Evolutionary conservation across 257 asterid genomes (phyloP).

Genomic region (Voacanga thouarsii): DNA sequence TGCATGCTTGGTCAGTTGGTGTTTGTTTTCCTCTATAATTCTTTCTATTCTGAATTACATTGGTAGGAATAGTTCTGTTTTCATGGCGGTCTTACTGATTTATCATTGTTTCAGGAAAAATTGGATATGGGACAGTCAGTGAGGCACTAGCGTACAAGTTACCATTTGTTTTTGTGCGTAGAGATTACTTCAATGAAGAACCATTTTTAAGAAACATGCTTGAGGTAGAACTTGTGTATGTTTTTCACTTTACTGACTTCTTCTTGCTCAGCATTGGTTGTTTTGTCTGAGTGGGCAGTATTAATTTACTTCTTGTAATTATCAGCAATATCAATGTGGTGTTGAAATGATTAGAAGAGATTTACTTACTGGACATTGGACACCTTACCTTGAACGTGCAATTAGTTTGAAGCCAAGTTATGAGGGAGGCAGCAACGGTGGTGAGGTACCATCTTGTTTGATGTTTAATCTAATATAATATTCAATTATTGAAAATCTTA

Average conservation of each 20-base stretch:
- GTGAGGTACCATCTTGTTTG: conserved; percentile 55
- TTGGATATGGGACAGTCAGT: conserved; percentile 96
- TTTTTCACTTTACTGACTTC: neutral
- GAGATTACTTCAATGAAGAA: conserved; percentile 97
- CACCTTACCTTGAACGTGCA: conserved; percentile 90
- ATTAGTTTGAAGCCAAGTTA: conserved; percentile 79
- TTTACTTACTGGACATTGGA: conserved; percentile 96
- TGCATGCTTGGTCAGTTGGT: conserved; percentile 91
- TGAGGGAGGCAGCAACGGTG: conserved; percentile 83
- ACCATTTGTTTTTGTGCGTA: conserved; percentile 93
- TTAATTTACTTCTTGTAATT: conserved; percentile 15
- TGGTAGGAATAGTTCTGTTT: conserved; percentile 6
- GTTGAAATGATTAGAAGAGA: conserved; percentile 99
- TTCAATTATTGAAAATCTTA: neutral
- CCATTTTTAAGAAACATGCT: conserved; percentile 99
- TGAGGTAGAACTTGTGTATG: conserved; percentile 51
- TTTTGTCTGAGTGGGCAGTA: neutral
- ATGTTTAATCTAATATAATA: too few relatives aligned
- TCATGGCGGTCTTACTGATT: conserved; percentile 2
- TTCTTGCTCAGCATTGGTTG: conserved; percentile 4
- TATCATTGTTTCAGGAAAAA: conserved; percentile 61
- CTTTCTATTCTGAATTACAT: conserved; percentile 4
- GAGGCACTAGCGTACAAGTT: conserved; percentile 95
- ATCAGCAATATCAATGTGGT: conserved; percentile 82
- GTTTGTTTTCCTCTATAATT: neutral